These are phyloP conservation scores for Hanseniaspora guilliermondii DNA, from an alignment of 805 yeast genomes.

Conservation along the genomic window DNA sequence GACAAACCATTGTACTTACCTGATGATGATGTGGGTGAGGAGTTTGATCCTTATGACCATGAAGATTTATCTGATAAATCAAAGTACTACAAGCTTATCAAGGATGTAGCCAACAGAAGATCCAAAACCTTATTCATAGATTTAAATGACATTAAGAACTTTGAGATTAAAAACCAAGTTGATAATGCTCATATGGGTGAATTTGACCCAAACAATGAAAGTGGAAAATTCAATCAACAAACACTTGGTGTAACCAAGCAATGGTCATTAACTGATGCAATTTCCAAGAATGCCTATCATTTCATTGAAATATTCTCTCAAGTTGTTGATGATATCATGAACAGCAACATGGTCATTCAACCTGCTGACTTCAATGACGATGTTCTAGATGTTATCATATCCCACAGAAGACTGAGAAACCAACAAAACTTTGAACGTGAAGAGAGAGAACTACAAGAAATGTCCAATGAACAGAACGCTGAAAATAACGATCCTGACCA, in stretches of 20 bases:
- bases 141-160: conserved; percentile 69
- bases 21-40: conserved; percentile 20
- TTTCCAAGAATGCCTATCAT: conserved; percentile 63
- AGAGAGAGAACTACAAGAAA: conserved; percentile 22
- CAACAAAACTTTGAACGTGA: conserved; percentile 16
- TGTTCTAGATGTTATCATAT: conserved; percentile 82
- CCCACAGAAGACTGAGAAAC: conserved; percentile 79
- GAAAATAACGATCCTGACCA: conserved; percentile 14
- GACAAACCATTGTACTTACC: conserved; percentile 12
- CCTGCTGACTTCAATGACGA: conserved; percentile 80
- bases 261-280: conserved; percentile 37
- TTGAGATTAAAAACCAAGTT: conserved; percentile 39
- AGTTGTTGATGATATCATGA: conserved; percentile 71
- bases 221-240: neutral
- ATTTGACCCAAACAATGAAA: conserved; percentile 18
- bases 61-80: conserved; percentile 32
- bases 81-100: conserved; percentile 66
- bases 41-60: conserved; percentile 25
- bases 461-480: conserved; percentile 20
- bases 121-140: conserved; percentile 55
- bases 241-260: neutral
- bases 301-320: conserved; percentile 65
- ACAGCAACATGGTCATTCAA: conserved; percentile 25
- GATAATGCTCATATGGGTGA: conserved; percentile 24
- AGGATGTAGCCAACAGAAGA: conserved; percentile 76